These are phyloP conservation scores for Aspergillus sclerotioniger DNA, from an alignment of 495 filamentous ascomycete genomes.

Conservation along the genomic window DNA sequence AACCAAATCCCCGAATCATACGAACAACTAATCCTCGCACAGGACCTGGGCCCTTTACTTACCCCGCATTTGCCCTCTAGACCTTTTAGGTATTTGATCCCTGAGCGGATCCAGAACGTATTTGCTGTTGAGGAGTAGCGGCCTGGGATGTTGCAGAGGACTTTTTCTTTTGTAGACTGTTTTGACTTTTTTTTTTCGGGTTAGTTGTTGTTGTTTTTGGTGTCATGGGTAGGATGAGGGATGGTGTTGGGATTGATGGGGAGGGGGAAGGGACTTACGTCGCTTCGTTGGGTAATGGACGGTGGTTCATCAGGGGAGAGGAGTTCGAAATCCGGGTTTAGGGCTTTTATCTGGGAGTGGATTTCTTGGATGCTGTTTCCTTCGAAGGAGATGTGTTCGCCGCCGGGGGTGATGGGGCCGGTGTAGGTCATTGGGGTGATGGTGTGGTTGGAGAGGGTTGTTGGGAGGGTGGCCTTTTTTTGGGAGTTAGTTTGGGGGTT, in stretches of 20 bases:
- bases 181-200: background rate
- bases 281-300: background rate
- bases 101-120: background rate
- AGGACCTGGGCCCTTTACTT: background rate
- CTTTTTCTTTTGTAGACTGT: background rate
- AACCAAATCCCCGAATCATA: constrained; percentile 1
- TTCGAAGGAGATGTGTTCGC: background rate
- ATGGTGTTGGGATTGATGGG: too few relatives aligned
- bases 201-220: background rate
- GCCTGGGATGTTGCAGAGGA: constrained; percentile 1
- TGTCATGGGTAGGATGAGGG: too few relatives aligned
- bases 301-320: background rate
- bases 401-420: background rate
- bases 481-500: background rate
- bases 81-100: background rate
- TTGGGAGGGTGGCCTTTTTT: background rate
- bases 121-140: background rate
- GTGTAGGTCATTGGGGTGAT: constrained; percentile 1
- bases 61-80: background rate
- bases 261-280: background rate
- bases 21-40: constrained; percentile 1
- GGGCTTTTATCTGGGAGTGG: background rate
- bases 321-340: background rate
- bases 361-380: background rate
- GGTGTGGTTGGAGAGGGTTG: background rate